Evolutionary conservation across 768 basidiomycete species (phyloP), one percentile per base, ranked within the genome.

Genomic region (Serendipita indica): DNA sequence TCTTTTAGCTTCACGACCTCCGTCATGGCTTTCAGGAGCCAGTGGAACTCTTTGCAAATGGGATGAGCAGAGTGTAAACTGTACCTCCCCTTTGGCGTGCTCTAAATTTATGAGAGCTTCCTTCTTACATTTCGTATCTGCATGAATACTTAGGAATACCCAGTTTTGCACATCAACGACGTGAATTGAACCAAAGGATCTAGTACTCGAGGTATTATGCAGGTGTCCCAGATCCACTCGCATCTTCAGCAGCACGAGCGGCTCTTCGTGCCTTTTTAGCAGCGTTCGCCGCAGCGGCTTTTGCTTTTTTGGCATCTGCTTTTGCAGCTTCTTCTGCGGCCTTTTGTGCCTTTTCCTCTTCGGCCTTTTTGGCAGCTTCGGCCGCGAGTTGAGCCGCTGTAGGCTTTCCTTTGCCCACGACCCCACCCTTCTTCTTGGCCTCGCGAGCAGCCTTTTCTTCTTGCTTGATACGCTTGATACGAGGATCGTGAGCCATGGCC

Each of bases 381-480:
- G 75, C 72, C 30, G 75, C 72, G 59, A 60, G 72, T 67, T 59
- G 69, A 72, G 63, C 69, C 69, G 70, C 75, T 73, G 67, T 65
- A 69, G 62, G 63, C 34, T 64, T 63, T 22, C 63, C 63, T 28
- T 66, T 71, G 22, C 56, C 60, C 4, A 54, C 60, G 4, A 61
- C 64, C 6, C 67, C 70, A 61, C 69, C 71, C 72, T 79, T 79
- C 75, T 90, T 92, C 77, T 96, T 97, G 34, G 88, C 86, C 65
- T 92, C 91, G 10, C 91, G 77, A 0, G 88, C 88, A 62, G 86
- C 90, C 70, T 97, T 98, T 72, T 98, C 94, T 68, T 94, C 82
- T 65, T 89, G 86, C 71, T 92, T 94, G 78, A 96, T 92, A 58
- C 89, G 79, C 74, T 91, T 97, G 77, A 99, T 96, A 62, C 94